phyloP scores from a whole-genome alignment of 148 eudicot genomes.

The Simmondsia chinensis region DNA sequence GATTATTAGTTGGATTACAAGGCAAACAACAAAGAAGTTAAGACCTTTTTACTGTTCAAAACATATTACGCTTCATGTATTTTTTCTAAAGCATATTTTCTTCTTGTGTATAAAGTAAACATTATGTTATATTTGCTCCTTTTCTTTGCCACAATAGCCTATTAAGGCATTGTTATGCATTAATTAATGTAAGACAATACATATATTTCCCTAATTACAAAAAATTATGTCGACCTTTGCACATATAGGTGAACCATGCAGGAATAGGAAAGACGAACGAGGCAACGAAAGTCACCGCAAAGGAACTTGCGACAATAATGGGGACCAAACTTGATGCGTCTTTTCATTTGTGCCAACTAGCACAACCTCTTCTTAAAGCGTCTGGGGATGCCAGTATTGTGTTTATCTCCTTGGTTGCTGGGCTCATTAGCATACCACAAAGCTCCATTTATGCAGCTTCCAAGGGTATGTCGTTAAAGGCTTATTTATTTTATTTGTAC shows the following conservation, averaged over 20 bases:
- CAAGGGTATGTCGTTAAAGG: slow-evolving; percentile 25
- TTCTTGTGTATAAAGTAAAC: too few species aligned
- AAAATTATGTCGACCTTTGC: too few species aligned
- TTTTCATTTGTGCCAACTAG: slow-evolving; percentile 44
- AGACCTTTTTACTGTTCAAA: too few species aligned
- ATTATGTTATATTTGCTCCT: too few species aligned
- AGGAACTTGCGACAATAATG: slow-evolving; percentile 28
- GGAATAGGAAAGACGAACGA: slow-evolving; percentile 23
- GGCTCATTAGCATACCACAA: slow-evolving; percentile 18
- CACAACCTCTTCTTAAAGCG: slow-evolving; percentile 46
- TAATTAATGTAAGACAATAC: too few species aligned
- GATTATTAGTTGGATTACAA: too few species aligned
- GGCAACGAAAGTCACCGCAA: slow-evolving; percentile 19
- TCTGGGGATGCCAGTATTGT: slow-evolving; percentile 42
- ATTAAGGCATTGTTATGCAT: too few species aligned
- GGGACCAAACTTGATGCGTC: slow-evolving; percentile 40
- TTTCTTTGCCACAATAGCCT: too few species aligned
- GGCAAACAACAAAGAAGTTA: too few species aligned
- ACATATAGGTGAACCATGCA: slow-evolving; percentile 44
- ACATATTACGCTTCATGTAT: too few species aligned
- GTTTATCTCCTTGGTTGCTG: slow-evolving; percentile 39
- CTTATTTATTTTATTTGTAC: background rate
- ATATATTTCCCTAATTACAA: too few species aligned
- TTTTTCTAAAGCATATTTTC: too few species aligned
- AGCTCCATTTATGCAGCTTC: slow-evolving; percentile 34